Percentiles rank a stretch among this genome's conserved stretches.
Conservation (phyloP, 2,329 filamentous ascomycete species). For the Zymoseptoria ardabiliae region DNA sequence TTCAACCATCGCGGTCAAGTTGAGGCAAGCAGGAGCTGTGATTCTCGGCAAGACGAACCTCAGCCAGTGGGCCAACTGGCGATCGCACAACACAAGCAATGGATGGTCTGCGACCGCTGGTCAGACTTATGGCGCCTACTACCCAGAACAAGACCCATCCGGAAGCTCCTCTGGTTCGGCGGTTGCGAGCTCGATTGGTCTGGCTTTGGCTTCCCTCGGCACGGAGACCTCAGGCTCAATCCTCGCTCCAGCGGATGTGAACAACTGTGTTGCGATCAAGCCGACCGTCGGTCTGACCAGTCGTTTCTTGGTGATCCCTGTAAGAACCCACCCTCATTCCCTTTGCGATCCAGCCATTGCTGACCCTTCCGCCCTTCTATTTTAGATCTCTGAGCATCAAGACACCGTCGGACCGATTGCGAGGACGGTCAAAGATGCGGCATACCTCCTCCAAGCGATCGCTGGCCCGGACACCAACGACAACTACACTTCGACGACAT, state of each 20-base stretch:
- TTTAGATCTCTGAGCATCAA: slow-evolving; percentile 46
- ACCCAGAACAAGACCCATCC: slow-evolving; percentile 53
- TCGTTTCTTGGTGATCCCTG: slow-evolving; percentile 54
- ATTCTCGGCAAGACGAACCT: slow-evolving; percentile 61
- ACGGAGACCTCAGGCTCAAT: slow-evolving; percentile 60
- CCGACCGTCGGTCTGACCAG: slow-evolving; percentile 60
- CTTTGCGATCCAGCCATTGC: slow-evolving; percentile 53
- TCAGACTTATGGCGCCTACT: slow-evolving; percentile 56
- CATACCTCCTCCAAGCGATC: slow-evolving; percentile 52
- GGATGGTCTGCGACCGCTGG: slow-evolving; percentile 61
- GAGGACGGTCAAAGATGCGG: slow-evolving; percentile 52
- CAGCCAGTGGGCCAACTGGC: slow-evolving; percentile 58
- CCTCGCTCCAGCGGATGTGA: slow-evolving; percentile 47
- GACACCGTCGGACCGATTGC: slow-evolving; percentile 53
- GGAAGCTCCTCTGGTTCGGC: slow-evolving; percentile 57
- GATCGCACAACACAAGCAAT: slow-evolving; percentile 50
- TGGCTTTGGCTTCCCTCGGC: slow-evolving; percentile 53
- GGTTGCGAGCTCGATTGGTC: slow-evolving; percentile 52
- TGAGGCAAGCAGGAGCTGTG: slow-evolving; percentile 54
- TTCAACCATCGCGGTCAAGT: slow-evolving; percentile 51
- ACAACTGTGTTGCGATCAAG: slow-evolving; percentile 61
- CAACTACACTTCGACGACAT: slow-evolving; percentile 54
- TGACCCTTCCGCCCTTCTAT: no score
- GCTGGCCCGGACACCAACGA: slow-evolving; percentile 46
- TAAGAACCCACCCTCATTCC: slow-evolving; percentile 55